Evolutionary conservation across 352 stramenopile species (phyloP), one percentile per base, ranked within the genome.

Genomic region (Pythium angustatum): DNA sequence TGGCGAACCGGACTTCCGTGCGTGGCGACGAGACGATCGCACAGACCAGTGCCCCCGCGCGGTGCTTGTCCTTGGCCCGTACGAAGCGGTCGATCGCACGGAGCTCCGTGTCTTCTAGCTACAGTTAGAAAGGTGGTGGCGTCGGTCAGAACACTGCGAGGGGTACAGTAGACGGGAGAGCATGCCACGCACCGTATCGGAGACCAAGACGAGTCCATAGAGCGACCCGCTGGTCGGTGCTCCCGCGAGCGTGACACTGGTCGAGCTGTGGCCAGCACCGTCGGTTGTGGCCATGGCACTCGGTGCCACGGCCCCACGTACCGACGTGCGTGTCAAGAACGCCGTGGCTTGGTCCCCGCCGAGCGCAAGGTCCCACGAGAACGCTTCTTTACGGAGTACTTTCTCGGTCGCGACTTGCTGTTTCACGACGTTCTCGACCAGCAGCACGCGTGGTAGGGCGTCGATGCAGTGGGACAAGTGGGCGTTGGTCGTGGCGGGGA

Each of bases 301-400:
- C 17, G 44, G 63, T 28, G 38, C 38, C 2, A 6, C 38, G 12
- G 15, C 38, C 1, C 14, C 19, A 38, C 31, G 50, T 28, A 51
- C 68, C 22, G 67, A 58, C 14, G 77, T 56, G 2, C 71, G 74
- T 53, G 80, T 77, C 58, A 85, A 77, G 57, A 73, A 78, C 1
- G 75, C 68, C 14, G 83, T 69, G 7, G 77, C 81, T 30, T 90
- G 81, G 55, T 90, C 80, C 2, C 77, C 79, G 36, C 71, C 80
- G 59, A 76, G 78, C 8, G 81, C 78, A 3, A 93, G 60, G 51
- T 90, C 83, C 83, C 83, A 93, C 26, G 79, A 71, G 55, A 91
- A 91, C 9, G 68, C 65, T 50, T 91, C 80, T 36, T 86, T 87
- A 26, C 71, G 73, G 9, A 93, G 65, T 7, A 82, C 49, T 48